Percentiles rank a stretch among this genome's conserved stretches.
Conservation (phyloP, 331 rosid genomes). For the Quercus tomentella region DNA sequence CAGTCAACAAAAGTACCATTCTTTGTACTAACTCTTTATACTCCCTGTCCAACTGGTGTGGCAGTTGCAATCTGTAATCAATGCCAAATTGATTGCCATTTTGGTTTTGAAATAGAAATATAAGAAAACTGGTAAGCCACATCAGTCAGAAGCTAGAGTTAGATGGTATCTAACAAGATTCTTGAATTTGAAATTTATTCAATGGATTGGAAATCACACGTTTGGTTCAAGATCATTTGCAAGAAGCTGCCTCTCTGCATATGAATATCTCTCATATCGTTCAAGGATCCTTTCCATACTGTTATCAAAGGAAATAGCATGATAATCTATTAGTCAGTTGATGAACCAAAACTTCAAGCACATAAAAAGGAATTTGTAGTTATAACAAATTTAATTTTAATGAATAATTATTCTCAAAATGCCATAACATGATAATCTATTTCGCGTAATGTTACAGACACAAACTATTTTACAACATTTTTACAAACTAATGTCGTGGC, state of each 20-base stretch:
- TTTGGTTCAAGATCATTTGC: conserved; percentile 36
- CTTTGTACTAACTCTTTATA: too few relatives aligned
- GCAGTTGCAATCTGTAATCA: not conserved
- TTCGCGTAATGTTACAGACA: too few relatives aligned
- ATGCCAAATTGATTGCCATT: not conserved
- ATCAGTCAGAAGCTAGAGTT: not conserved
- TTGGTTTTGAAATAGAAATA: not conserved
- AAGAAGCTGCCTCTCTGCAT: conserved; percentile 56
- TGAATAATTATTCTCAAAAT: too few relatives aligned
- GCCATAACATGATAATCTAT: too few relatives aligned
- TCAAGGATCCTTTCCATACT: conserved; percentile 91
- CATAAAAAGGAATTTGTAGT: too few relatives aligned
- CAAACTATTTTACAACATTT: too few relatives aligned
- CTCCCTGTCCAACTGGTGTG: too few relatives aligned
- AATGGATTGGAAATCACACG: conserved; percentile 25
- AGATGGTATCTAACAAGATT: not conserved
- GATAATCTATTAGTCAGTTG: not conserved
- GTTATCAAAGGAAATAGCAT: conserved; percentile 9
- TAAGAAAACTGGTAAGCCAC: not conserved
- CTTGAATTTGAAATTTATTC: not conserved
- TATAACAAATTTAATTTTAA: not conserved
- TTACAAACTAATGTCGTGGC: too few relatives aligned
- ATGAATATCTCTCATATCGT: conserved; percentile 79
- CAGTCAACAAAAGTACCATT: not conserved
- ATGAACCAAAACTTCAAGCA: not conserved